Conservation (phyloP, 2,329 filamentous ascomycete species). For the Colletotrichum sp. region DNA sequence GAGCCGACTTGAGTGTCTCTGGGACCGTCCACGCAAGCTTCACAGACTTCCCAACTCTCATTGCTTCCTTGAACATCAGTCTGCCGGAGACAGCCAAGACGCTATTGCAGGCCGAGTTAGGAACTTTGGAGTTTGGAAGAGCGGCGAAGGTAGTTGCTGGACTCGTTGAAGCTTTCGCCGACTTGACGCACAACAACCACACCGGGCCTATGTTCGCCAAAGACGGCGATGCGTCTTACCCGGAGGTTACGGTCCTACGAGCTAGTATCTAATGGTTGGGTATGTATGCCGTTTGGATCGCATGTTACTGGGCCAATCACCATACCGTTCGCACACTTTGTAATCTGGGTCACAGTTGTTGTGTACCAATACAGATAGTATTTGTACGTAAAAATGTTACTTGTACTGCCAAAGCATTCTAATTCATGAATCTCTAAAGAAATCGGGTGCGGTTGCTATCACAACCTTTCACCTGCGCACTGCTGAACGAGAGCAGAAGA, state of each 20-base stretch:
- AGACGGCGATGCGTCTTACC: neutral
- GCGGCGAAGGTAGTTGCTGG: neutral
- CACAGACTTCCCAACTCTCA: slow-evolving; percentile 32
- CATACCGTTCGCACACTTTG: neutral
- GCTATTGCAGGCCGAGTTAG: slow-evolving; percentile 16
- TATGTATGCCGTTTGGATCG: neutral
- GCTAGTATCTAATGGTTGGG: neutral
- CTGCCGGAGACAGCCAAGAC: slow-evolving; percentile 19
- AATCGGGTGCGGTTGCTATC: neutral
- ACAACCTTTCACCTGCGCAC: neutral
- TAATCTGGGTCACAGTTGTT: neutral
- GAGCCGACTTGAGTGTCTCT: slow-evolving; percentile 26
- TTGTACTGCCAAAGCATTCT: too few relatives aligned
- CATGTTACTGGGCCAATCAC: neutral
- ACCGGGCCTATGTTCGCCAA: neutral
- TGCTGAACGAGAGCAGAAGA: neutral
- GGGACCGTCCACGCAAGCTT: slow-evolving; percentile 34
- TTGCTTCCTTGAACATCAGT: slow-evolving; percentile 24
- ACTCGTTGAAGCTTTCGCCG: neutral
- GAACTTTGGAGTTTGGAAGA: slow-evolving; percentile 5
- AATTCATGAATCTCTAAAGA: neutral
- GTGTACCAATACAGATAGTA: neutral
- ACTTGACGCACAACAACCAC: neutral
- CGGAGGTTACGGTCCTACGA: neutral
- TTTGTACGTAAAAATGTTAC: neutral